A percentile compares a stretch with the other conserved stretches of the same genome.
These are phyloP conservation scores for Lichtheimia ramosa DNA, from an alignment of 371 early-diverging fungal genomes.

Conservation along the genomic window DNA sequence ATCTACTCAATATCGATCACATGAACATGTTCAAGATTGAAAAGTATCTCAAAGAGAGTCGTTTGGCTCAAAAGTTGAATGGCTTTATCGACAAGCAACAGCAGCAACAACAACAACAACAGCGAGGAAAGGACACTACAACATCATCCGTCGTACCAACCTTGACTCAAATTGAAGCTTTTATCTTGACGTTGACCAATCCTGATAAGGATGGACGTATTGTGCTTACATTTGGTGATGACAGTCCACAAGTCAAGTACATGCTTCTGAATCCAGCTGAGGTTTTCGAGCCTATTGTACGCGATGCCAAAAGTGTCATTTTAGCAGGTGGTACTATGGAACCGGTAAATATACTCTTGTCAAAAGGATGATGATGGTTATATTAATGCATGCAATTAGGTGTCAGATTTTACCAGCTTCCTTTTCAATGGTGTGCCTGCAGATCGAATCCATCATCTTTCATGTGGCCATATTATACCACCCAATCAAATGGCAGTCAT, in stretches of 20 bases:
- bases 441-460: conserved; percentile 58
- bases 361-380: not conserved
- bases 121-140: not conserved
- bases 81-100: conserved; percentile 54
- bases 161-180: conserved; percentile 53
- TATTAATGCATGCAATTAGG: conserved; percentile 13
- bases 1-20: conserved; percentile 71
- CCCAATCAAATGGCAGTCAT: conserved; percentile 62
- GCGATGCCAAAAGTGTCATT: conserved; percentile 81
- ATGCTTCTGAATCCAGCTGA: conserved; percentile 87
- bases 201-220: conserved; percentile 74
- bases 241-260: conserved; percentile 56
- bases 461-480: conserved; percentile 83
- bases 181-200: conserved; percentile 61
- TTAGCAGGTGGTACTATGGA: conserved; percentile 98
- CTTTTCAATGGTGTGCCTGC: conserved; percentile 52
- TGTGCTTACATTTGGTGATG: conserved; percentile 34
- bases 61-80: conserved; percentile 74
- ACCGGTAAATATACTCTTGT: conserved; percentile 59
- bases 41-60: conserved; percentile 67
- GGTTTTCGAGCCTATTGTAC: conserved; percentile 77
- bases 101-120: conserved; percentile 19
- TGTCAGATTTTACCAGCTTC: conserved; percentile 47
- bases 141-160: conserved; percentile 38
- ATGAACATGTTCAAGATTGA: conserved; percentile 85